Base-by-base conservation (phyloP, 2,329 filamentous ascomycete genomes). In the Claviceps sp. region DNA sequence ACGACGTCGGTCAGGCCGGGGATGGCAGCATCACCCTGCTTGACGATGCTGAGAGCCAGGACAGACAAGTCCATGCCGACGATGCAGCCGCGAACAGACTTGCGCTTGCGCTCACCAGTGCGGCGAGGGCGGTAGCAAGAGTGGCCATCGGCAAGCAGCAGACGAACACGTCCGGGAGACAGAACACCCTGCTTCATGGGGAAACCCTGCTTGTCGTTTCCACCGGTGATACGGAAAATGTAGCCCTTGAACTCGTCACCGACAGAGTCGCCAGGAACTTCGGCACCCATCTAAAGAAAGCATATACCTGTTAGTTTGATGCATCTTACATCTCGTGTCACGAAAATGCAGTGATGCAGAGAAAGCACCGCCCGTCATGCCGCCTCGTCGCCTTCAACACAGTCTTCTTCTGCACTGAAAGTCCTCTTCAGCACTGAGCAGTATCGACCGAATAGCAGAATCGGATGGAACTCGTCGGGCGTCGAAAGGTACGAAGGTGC, bases 161-260 rank as follows among this genome's bases (percentile, higher is more conserved):
- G 89, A 65, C 88, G 86, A 77, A 96, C 93, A 93, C 93, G 93
- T 73, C 88, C 93, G 67, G 93, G 90, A 75, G 95, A 87, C 82
- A 98, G 91, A 73, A 95, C 87, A 82, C 93, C 93, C 85, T 98
- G 94, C 89, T 98, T 98, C 93, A 98, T 98, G 66, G 93, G 93
- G 84, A 98, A 98, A 80, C 93, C 93, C 82, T 98, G 94, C 88
- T 98, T 98, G 87, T 98, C 93, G 86, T 98, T 98, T 72, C 94
- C 93, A 70, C 93, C 94, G 68, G 93, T 98, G 80, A 98, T 97
- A 73, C 83, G 86, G 85, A 98, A 89, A 79, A 98, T 85, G 82
- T 98, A 98, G 75, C 93, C 93, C 83, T 96, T 96, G 87, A 95
- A 98, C 79, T 98, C 93, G 71, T 97, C 90, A 69, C 93, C 93